Evolutionary conservation across 2,329 filamentous ascomycete genomes (phyloP).

Genomic region (Akanthomyces muscarius): DNA sequence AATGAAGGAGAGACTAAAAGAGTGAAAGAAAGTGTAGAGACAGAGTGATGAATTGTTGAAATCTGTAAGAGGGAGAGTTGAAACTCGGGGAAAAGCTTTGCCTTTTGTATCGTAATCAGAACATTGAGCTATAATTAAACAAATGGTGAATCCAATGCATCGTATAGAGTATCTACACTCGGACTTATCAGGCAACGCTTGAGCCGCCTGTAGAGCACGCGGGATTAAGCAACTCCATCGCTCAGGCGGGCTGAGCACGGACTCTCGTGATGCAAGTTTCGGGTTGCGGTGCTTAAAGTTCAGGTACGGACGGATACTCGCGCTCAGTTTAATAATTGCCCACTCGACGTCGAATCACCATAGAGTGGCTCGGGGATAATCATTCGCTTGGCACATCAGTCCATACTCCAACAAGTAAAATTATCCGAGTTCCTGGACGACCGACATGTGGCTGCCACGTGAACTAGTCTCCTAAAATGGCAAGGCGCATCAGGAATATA

Average conservation of each 20-base stretch:
- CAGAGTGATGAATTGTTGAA: too few relatives aligned
- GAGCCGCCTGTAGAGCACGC: background rate
- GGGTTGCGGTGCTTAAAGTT: background rate
- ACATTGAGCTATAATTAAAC: background rate
- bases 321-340: background rate
- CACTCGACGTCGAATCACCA: background rate
- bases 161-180: background rate
- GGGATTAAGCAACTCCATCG: background rate
- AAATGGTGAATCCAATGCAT: background rate
- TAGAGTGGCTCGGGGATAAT: background rate
- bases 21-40: too few relatives aligned
- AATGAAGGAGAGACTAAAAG: background rate
- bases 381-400: too few relatives aligned
- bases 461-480: background rate
- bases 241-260: conserved; percentile 5
- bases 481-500: too few relatives aligned
- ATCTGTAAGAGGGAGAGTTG: background rate
- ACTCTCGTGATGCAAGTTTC: background rate
- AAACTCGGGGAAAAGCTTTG: background rate
- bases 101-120: background rate
- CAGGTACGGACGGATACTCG: background rate
- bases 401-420: background rate
- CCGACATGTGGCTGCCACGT: background rate
- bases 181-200: background rate
- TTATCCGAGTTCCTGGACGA: background rate